A percentile compares a stretch with the other conserved stretches of the same genome.
These are phyloP conservation scores for Thelonectria discophora DNA, from an alignment of 2,329 filamentous ascomycete species.

Conservation along the genomic window DNA sequence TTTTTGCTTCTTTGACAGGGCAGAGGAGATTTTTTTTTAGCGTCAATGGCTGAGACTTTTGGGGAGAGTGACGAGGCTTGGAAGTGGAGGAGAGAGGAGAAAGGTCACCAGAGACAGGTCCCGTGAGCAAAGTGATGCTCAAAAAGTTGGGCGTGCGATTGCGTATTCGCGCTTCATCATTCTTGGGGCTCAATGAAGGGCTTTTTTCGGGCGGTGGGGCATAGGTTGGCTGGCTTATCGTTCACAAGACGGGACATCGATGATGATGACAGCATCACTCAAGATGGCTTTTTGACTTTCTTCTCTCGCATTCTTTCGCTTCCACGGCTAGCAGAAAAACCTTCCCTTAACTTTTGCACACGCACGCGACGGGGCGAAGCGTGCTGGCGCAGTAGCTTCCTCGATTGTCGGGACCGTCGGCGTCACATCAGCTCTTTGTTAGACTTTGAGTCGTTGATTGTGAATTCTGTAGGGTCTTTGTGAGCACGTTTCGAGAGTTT, in stretches of 20 bases:
- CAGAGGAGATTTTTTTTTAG: background rate
- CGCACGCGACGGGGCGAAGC: constrained; percentile 14
- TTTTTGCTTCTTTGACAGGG: constrained; percentile 8
- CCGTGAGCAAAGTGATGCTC: constrained; percentile 39
- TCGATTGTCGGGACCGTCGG: constrained; percentile 5
- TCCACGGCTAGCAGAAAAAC: background rate
- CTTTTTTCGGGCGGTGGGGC: no score
- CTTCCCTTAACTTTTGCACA: background rate
- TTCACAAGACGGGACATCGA: no score
- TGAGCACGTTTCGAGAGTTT: constrained; percentile 33
- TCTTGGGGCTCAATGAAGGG: constrained; percentile 18
- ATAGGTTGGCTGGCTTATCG: no score
- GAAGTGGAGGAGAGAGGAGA: constrained; percentile 12
- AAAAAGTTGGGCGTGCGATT: constrained; percentile 39
- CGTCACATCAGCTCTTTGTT: background rate
- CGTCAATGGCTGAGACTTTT: background rate
- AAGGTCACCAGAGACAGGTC: constrained; percentile 19
- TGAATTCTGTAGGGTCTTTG: no score
- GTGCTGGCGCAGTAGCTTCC: constrained; percentile 13
- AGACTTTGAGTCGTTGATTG: background rate
- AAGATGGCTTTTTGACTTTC: background rate
- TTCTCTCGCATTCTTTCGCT: background rate
- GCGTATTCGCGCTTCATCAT: background rate
- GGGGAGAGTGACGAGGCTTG: constrained; percentile 7
- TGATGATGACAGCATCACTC: background rate